Conservation (phyloP, 805 yeast genomes). For the Spathaspora gorwiae region DNA sequence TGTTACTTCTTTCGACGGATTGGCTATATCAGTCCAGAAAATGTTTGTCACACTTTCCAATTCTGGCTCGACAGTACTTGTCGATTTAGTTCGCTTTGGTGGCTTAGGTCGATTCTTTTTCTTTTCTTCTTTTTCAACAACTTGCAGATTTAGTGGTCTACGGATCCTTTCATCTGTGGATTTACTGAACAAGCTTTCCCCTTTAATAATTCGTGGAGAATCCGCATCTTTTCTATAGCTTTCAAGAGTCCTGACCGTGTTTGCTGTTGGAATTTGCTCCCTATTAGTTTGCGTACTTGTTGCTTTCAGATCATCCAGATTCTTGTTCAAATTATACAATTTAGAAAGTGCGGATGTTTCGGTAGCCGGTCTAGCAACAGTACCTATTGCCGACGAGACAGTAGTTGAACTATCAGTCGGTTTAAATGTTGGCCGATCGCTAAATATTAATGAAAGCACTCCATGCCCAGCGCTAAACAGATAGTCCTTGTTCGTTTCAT, state of each 20-base stretch:
- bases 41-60: slow-evolving; percentile 5
- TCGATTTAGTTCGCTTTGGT: slow-evolving; percentile 3
- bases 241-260: not conserved
- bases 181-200: slow-evolving; percentile 4
- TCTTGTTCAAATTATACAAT: slow-evolving; percentile 33
- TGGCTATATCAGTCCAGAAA: slow-evolving; percentile 39
- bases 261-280: not conserved
- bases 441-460: slow-evolving; percentile 25
- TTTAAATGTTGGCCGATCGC: slow-evolving; percentile 10
- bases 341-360: slow-evolving; percentile 36
- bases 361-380: slow-evolving; percentile 25
- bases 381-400: slow-evolving; percentile 32
- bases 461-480: slow-evolving; percentile 15
- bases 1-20: slow-evolving; percentile 70
- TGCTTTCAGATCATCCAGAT: slow-evolving; percentile 13
- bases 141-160: not conserved
- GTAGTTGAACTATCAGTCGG: slow-evolving; percentile 24
- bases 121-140: not conserved
- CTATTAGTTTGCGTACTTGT: not conserved
- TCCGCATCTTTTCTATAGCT: not conserved
- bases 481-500: not conserved
- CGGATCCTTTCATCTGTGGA: not conserved
- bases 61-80: slow-evolving; percentile 6
- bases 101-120: not conserved
- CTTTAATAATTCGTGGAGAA: slow-evolving; percentile 8